Evolutionary conservation across 495 filamentous ascomycete genomes (phyloP), one percentile per base, ranked within the genome.

Genomic region (Niebla homalea): DNA sequence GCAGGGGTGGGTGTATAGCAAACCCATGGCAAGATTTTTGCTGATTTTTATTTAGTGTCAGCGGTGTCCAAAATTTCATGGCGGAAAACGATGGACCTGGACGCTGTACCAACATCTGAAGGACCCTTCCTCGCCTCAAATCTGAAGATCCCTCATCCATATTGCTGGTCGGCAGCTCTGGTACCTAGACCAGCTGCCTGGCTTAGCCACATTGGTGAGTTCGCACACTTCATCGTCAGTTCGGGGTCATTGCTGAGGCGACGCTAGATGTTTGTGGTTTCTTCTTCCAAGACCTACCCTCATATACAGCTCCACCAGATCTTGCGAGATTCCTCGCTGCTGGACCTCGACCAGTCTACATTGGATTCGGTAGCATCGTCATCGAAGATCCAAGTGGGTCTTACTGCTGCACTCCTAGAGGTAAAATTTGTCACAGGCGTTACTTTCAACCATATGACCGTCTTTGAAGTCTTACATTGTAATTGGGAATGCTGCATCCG

Each of bases 281-380:
- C 64, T 80, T 76, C 64, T 81, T 81, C 57, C 61, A 74, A 3
- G 64, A 71, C 43, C 64, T 69, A 14, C 64, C 70, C 1, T 59
- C 64, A 5, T 83, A 76, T 59, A 73, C 60, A 0, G 39, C 21
- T 41, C 64, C 63, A 0, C 52, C 69, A 1, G 73, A 76, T 4
- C 61, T 85, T 16, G 61, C 59, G 0, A 62, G 59, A 0, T 83
- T 83, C 51, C 62, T 85, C 0, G 57, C 67, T 38, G 60, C 59
- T 12, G 79, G 79, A 2, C 69, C 75, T 5, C 60, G 70, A 6
- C 80, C 80, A 15, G 65, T 83, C 1, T 83, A 83, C 53, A 78
- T 85, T 36, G 81, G 81, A 12, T 85, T 85, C 54, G 81, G 81
- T 2, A 77, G 71, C 37, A 83, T 85, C 49, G 79, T 82, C 0